These are phyloP conservation scores for Besnoitia besnoiti DNA, from an alignment of 169 alveolate genomes.

Conservation along the genomic window DNA sequence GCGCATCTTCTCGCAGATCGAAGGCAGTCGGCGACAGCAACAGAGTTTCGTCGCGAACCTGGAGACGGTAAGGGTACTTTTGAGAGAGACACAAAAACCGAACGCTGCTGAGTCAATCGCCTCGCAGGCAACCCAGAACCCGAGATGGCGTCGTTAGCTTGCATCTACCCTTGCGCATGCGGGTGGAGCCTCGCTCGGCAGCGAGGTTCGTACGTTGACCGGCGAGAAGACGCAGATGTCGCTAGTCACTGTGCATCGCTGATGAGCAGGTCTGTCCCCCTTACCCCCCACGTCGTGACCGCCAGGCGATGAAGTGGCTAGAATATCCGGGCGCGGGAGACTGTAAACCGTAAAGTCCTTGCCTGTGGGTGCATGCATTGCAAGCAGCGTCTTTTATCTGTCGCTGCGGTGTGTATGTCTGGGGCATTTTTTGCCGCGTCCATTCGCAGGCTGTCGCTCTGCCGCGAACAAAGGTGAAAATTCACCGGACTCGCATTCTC, in stretches of 20 bases:
- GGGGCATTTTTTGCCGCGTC: background rate
- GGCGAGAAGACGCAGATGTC: too few species aligned
- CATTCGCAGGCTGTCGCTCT: conserved; percentile 36
- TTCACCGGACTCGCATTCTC: conserved; percentile 48
- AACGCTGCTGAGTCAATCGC: too few species aligned
- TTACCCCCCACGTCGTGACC: too few species aligned
- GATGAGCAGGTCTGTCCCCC: too few species aligned
- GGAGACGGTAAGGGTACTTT: conserved; percentile 54
- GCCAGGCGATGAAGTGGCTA: too few species aligned
- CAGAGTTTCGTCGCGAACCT: conserved; percentile 58
- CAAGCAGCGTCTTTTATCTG: background rate
- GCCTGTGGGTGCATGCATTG: background rate
- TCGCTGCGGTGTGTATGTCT: background rate
- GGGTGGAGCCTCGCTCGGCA: too few species aligned
- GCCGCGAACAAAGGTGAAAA: conserved; percentile 62
- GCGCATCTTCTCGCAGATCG: background rate
- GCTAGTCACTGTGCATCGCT: too few species aligned
- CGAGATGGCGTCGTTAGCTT: too few species aligned
- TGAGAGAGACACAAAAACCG: background rate
- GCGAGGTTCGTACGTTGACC: too few species aligned
- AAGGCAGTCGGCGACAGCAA: conserved; percentile 55
- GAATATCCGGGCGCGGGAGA: background rate
- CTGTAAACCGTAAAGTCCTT: background rate
- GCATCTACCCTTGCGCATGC: too few species aligned
- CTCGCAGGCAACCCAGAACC: too few species aligned